Evolutionary conservation across 805 yeast species (phyloP), one percentile per base, ranked within the genome.

Genomic region (Wickerhamomyces mucosus): DNA sequence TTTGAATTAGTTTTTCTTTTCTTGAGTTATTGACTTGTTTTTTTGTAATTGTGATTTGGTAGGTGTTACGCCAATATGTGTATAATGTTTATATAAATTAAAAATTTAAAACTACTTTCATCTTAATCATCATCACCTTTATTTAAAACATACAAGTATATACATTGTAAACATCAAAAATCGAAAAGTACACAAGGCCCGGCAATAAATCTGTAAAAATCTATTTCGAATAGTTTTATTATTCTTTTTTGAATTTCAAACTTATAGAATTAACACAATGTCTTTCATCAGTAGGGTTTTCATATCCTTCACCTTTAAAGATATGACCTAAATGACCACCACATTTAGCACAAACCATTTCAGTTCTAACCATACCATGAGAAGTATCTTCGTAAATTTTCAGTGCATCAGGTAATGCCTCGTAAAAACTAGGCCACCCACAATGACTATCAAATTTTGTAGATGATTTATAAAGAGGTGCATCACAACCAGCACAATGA

Each of bases 391-490:
- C 65, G 36, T 68, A 57, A 10, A 78, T 63, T 15, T 56, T 65
- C 24, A 92, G 67, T 6, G 95, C 67, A 0, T 86, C 88, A 0
- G 95, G 94, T 24, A 83, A 61, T 1, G 94, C 96, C 36, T 84
- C 80, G 55, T 78, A 89, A 56, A 92, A 92, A 0, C 96, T 88
- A 1, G 98, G 98, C 98, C 98, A 92, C 3, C 98, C 98, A 56
- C 98, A 92, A 33, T 85, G 85, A 10, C 95, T 74, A 36, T 79
- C 77, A 47, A 92, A 92, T 55, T 92, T 89, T 4, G 95, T 70
- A 20, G 67, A 61, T 18, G 95, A 76, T 38, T 69, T 68, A 56
- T 92, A 92, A 19, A 92, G 59, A 10, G 96, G 95, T 27, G 69
- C 61, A 31, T 65, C 67, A 57, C 98, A 92, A 6, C 79, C 97